A percentile compares a stretch with the other conserved stretches of the same genome.
phyloP scores from a whole-genome alignment of 2,329 filamentous ascomycete species.

The Curvularia spicifera region DNA sequence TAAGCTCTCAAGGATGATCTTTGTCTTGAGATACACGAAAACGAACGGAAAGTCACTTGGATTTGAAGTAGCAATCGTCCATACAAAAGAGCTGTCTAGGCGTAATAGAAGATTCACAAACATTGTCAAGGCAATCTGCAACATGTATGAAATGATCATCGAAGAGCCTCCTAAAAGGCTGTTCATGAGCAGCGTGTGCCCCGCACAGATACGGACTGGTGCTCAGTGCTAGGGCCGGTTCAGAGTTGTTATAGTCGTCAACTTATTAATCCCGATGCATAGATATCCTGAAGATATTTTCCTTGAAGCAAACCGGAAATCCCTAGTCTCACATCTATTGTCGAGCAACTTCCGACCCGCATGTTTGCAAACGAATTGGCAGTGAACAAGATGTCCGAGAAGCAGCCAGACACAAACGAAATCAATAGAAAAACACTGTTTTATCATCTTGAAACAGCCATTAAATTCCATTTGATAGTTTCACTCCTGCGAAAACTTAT shows the following conservation, averaged over 20 bases:
- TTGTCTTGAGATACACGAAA: background rate
- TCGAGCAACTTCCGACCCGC: background rate
- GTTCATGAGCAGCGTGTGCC: no score
- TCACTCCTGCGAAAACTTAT: background rate
- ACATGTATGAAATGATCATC: no score
- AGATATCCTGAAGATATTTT: background rate
- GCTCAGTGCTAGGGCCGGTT: no score
- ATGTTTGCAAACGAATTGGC: background rate
- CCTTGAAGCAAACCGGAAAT: background rate
- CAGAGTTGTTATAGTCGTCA: background rate
- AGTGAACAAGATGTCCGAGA: background rate
- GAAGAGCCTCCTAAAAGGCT: no score
- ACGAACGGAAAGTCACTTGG: background rate
- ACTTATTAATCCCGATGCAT: background rate
- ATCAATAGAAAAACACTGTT: no score
- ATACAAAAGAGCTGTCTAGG: no score
- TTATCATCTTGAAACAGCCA: background rate
- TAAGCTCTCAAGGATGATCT: background rate
- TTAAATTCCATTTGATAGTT: background rate
- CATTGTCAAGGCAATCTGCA: background rate
- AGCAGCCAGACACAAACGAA: background rate
- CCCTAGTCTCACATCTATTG: background rate
- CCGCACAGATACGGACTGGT: no score
- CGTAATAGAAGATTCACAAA: background rate
- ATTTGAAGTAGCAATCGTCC: no score